These are phyloP conservation scores for Leishmania guyanensis DNA, from an alignment of 208 protist genomes.

Conservation along the genomic window DNA sequence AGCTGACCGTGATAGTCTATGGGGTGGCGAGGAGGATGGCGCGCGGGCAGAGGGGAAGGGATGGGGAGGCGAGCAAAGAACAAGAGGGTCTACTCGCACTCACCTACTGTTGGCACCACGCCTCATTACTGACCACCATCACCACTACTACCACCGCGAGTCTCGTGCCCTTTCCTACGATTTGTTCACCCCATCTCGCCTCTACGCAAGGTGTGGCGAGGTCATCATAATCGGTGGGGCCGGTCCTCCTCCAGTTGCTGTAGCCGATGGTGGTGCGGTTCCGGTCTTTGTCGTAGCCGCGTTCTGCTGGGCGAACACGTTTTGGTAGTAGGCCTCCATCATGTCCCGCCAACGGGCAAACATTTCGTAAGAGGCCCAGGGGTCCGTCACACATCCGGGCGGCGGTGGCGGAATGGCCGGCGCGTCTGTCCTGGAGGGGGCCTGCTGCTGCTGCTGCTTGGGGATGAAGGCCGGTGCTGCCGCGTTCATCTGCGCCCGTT, in stretches of 20 bases:
- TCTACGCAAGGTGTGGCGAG: background rate
- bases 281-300: background rate
- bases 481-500: conserved; percentile 9
- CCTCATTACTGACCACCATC: background rate
- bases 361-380: conserved; percentile 43
- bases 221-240: background rate
- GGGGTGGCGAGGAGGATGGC: conserved; percentile 9
- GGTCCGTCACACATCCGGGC: conserved; percentile 6
- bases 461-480: conserved; percentile 24
- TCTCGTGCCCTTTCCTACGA: background rate
- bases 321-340: conserved; percentile 41
- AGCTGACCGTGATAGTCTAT: background rate
- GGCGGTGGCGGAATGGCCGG: background rate
- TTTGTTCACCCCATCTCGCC: background rate
- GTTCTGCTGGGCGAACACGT: conserved; percentile 19
- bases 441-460: background rate
- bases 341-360: conserved; percentile 42
- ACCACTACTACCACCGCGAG: background rate
- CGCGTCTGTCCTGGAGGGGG: background rate
- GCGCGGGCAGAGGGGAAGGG: conserved; percentile 21
- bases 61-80: background rate
- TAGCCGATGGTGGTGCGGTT: background rate
- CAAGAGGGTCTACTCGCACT: background rate
- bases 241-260: background rate
- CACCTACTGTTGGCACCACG: background rate